Percentiles rank a stretch among this genome's conserved stretches.
Conservation (phyloP, 768 basidiomycete species). For the Kwoniella europaea region DNA sequence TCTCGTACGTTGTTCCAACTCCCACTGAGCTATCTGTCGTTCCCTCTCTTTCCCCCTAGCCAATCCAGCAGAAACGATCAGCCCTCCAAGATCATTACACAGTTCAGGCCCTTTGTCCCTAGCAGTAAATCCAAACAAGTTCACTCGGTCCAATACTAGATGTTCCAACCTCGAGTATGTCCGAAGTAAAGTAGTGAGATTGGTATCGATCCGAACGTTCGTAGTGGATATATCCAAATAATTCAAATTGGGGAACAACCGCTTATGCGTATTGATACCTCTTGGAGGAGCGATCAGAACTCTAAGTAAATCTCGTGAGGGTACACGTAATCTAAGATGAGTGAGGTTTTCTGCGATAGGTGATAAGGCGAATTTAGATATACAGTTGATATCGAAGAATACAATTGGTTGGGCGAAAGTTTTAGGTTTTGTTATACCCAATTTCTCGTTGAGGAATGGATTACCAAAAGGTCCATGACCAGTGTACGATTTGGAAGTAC, state of each 20-base stretch:
- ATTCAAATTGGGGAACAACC: constrained; percentile 63
- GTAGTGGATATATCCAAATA: constrained; percentile 78
- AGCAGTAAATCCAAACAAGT: constrained; percentile 64
- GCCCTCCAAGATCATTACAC: constrained; percentile 69
- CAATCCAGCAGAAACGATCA: constrained; percentile 68
- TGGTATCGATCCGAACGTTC: constrained; percentile 59
- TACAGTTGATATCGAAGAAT: constrained; percentile 69
- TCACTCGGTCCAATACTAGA: constrained; percentile 74
- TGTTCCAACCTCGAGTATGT: constrained; percentile 66
- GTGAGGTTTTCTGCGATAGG: constrained; percentile 62
- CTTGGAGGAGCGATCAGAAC: constrained; percentile 42
- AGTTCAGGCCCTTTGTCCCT: constrained; percentile 64
- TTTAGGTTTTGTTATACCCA: constrained; percentile 49
- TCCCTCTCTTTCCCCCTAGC: constrained; percentile 71
- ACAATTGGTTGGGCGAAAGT: constrained; percentile 81
- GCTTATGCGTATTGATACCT: constrained; percentile 1
- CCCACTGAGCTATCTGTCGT: constrained; percentile 60
- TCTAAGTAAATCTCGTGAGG: constrained; percentile 61
- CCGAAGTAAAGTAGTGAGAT: constrained; percentile 61
- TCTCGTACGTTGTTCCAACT: constrained; percentile 40
- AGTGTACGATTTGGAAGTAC: constrained; percentile 47
- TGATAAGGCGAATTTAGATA: constrained; percentile 64
- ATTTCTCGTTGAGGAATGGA: constrained; percentile 50
- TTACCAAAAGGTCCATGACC: constrained; percentile 56
- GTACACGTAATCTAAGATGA: constrained; percentile 73